Conservation (phyloP, 2,329 filamentous ascomycete species). For the Coniochaeta hoffmannii region DNA sequence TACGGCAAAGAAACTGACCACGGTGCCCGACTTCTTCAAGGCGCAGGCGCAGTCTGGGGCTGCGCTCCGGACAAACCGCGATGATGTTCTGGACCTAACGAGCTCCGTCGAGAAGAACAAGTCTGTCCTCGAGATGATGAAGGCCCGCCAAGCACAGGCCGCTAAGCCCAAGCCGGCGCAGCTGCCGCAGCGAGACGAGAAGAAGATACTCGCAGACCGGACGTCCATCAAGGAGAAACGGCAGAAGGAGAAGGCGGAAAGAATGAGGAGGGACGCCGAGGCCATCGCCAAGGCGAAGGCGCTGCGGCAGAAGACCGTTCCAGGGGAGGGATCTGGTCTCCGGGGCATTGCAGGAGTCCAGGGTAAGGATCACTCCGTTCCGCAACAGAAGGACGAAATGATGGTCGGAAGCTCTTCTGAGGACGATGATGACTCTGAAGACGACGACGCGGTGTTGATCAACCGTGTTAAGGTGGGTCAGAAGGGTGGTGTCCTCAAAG, state of each 20-base stretch:
- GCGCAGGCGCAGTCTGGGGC: slow-evolving; percentile 25
- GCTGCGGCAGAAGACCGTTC: slow-evolving; percentile 44
- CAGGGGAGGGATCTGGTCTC: slow-evolving; percentile 72
- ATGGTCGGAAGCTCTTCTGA: slow-evolving; percentile 83
- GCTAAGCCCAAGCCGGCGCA: slow-evolving; percentile 32
- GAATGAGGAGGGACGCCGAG: slow-evolving; percentile 63
- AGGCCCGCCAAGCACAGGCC: slow-evolving; percentile 27
- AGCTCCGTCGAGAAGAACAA: not conserved
- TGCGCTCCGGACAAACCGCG: not conserved
- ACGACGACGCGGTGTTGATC: slow-evolving; percentile 54
- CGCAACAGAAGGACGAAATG: slow-evolving; percentile 67
- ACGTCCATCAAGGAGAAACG: slow-evolving; percentile 65
- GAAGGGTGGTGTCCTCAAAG: slow-evolving; percentile 42
- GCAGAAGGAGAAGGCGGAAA: slow-evolving; percentile 66
- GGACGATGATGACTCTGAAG: slow-evolving; percentile 57
- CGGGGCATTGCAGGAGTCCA: slow-evolving; percentile 60
- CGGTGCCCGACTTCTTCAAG: slow-evolving; percentile 55
- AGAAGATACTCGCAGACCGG: slow-evolving; percentile 30
- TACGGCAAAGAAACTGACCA: slow-evolving; percentile 41
- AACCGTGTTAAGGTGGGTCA: slow-evolving; percentile 37
- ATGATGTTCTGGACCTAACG: not conserved
- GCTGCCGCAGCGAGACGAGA: slow-evolving; percentile 27
- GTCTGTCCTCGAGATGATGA: slow-evolving; percentile 34
- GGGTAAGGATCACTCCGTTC: slow-evolving; percentile 70
- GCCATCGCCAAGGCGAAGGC: slow-evolving; percentile 64